Evolutionary conservation across 2,329 filamentous ascomycete species (phyloP).

Genomic region (Hypoxylon sp.): DNA sequence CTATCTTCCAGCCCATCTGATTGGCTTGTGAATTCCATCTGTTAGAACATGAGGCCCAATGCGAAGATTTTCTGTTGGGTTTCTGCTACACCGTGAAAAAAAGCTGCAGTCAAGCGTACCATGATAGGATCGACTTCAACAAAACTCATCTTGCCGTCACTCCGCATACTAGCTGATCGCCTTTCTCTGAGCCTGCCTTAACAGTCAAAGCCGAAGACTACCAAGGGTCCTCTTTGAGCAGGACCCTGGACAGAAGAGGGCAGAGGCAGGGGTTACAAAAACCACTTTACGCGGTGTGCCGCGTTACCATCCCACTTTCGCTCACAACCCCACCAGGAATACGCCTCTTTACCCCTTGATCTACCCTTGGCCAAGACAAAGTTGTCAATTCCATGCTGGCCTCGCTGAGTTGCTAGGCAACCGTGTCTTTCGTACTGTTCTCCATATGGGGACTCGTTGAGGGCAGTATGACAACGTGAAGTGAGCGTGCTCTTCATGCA

Average conservation of each 20-base stretch:
- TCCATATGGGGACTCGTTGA: slow-evolving; percentile 32
- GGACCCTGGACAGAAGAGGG: slow-evolving; percentile 13
- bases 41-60: slow-evolving; percentile 10
- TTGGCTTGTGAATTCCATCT: slow-evolving; percentile 25
- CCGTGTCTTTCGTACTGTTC: slow-evolving; percentile 46
- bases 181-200: slow-evolving; percentile 5
- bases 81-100: slow-evolving; percentile 20
- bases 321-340: slow-evolving; percentile 42
- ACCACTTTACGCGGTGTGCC: slow-evolving; percentile 56
- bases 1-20: slow-evolving; percentile 18
- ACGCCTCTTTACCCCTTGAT: slow-evolving; percentile 36
- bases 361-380: slow-evolving; percentile 44
- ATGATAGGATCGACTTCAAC: slow-evolving; percentile 20
- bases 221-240: slow-evolving; percentile 10
- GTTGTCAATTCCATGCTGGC: slow-evolving; percentile 37
- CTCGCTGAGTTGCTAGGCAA: slow-evolving; percentile 52
- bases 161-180: slow-evolving; percentile 15
- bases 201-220: slow-evolving; percentile 16
- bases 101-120: neutral
- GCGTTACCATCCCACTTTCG: slow-evolving; percentile 52
- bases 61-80: slow-evolving; percentile 23
- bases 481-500: slow-evolving; percentile 50
- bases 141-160: slow-evolving; percentile 13
- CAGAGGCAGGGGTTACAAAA: slow-evolving; percentile 47
- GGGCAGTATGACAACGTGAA: slow-evolving; percentile 39